Base-by-base conservation (phyloP, 1,284 basidiomycete species). In the Heliocybe sulcata region DNA sequence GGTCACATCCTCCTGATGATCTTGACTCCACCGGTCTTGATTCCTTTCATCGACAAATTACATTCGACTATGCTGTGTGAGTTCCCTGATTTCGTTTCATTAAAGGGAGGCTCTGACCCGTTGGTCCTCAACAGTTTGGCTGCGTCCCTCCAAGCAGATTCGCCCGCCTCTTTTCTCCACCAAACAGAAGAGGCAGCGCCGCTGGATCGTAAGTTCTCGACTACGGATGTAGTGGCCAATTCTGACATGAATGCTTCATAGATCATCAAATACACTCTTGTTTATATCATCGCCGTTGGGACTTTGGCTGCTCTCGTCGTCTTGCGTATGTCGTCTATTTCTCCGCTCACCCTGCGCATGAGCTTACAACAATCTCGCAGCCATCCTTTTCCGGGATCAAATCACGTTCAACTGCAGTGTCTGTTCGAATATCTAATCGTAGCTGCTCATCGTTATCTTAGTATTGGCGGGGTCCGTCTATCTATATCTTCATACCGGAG, bases 81-180 rank as follows among this genome's bases (percentile, higher is more conserved):
- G 83, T 78, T 56, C 57, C 45, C 57, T 57, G 58, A 56, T 45
- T 56, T 33, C 57, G 35, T 55, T 14, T 52, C n/a, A 58, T 1
- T 51, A 69, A n/a, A 64, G 54, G 20, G n/a, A 23, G 19, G 35
- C 54, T 25, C 52, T 55, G 4, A 47, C 56, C 45, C 38, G 2
- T 56, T 33, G 25, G 6, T 23, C 54, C 16, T 35, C 42, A 53
- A 1, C 55, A 91, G 90, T 93, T 74, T 93, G 91, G 91, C 75
- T 93, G 55, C 87, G 90, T 53, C 90, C 90, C 4, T 91, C 92
- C 45, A 94, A 94, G 73, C 94, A 96, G 73, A 97, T 97, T 62
- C 89, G 94, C 52, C 83, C 94, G 14, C 96, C 96, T 22, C 81
- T 99, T 60, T 99, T 96, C 79, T 94, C 92, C 16, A 92, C 88